Conservation (phyloP, 345 rosid genomes). For the Populus ilicifolia region DNA sequence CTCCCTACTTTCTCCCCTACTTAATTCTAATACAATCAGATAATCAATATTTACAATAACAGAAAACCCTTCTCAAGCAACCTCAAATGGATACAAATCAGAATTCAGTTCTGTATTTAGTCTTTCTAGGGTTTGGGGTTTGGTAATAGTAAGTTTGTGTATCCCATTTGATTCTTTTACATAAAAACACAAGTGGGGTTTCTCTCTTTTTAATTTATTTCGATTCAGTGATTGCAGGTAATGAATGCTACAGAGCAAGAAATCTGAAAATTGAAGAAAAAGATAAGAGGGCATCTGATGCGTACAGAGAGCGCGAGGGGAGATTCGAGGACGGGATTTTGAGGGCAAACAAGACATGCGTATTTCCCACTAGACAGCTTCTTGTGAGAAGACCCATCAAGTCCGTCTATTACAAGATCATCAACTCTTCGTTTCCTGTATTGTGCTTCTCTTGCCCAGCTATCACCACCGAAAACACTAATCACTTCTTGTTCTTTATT, state of each 20-base stretch:
- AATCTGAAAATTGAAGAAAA: not conserved
- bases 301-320: slow-evolving; percentile 48
- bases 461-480: slow-evolving; percentile 58
- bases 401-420: slow-evolving; percentile 8
- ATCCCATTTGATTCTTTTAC: not conserved
- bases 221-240: not conserved
- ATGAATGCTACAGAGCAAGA: not conserved
- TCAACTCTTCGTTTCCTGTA: slow-evolving; percentile 44
- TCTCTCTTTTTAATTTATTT: not conserved
- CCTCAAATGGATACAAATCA: not conserved
- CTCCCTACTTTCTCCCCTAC: too few relatives aligned
- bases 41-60: not conserved
- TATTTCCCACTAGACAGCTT: slow-evolving; percentile 46
- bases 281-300: not conserved
- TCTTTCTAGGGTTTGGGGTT: not conserved
- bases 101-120: not conserved
- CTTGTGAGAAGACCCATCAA: slow-evolving; percentile 27
- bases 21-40: not conserved
- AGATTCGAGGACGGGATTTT: slow-evolving; percentile 43
- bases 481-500: slow-evolving; percentile 7
- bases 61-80: not conserved
- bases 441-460: slow-evolving; percentile 54
- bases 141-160: not conserved
- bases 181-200: not conserved
- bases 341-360: slow-evolving; percentile 47